Evolutionary conservation across 352 stramenopile species (phyloP).

Genomic region (Bremia lactucae): DNA sequence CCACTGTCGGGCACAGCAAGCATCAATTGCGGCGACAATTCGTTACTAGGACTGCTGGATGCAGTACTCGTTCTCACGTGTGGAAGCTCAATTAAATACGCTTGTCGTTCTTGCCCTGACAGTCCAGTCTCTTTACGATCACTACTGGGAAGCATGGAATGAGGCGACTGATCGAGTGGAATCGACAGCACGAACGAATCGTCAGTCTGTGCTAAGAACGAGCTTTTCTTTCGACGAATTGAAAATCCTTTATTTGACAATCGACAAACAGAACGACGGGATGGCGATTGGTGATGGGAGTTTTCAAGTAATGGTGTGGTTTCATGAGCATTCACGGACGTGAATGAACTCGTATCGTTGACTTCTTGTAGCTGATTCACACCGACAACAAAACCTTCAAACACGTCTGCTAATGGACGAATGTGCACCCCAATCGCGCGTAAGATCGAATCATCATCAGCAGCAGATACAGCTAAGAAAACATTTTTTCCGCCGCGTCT

Average conservation of each 20-base stretch:
- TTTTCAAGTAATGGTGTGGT: constrained; percentile 44
- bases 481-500: constrained; percentile 46
- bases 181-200: constrained; percentile 77
- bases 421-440: constrained; percentile 48
- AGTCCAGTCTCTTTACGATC: constrained; percentile 11
- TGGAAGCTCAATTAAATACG: constrained; percentile 70
- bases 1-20: constrained; percentile 57
- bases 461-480: constrained; percentile 63
- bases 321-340: constrained; percentile 27
- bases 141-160: constrained; percentile 4
- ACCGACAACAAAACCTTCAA: constrained; percentile 77
- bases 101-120: constrained; percentile 40
- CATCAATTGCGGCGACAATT: constrained; percentile 53
- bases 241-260: constrained; percentile 14
- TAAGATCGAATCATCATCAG: constrained; percentile 69
- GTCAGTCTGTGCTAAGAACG: constrained; percentile 56
- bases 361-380: constrained; percentile 63
- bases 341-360: background rate
- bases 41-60: constrained; percentile 13
- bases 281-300: constrained; percentile 9
- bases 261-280: constrained; percentile 13
- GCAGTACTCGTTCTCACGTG: constrained; percentile 30
- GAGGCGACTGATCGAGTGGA: constrained; percentile 42
- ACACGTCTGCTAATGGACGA: constrained; percentile 34
- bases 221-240: constrained; percentile 55